Base-by-base conservation (phyloP, 2,329 filamentous ascomycete genomes). In the Venturia effusa region DNA sequence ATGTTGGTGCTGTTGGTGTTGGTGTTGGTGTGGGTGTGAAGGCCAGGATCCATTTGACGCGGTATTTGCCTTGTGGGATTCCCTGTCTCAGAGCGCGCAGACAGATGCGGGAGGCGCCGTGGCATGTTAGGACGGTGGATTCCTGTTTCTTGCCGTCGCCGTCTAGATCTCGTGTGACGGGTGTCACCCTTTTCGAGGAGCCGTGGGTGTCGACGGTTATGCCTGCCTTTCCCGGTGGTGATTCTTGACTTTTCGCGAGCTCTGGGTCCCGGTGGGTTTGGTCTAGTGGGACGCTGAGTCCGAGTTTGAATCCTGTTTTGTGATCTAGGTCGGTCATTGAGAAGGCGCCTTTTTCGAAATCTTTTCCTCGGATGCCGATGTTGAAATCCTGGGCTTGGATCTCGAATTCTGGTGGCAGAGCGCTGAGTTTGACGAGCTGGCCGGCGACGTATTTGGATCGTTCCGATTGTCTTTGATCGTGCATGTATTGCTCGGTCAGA, bases 401-500 rank as follows among this genome's bases (percentile, higher is more conserved):
- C 61, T 72, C 71, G 65, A 76, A 76, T 37, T 68, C 68, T 0
- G 74, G 73, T 0, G 74, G 74, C 1, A 75, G 67, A 0, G 73
- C 71, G 1, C 70, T 72, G 1, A 75, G 70, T 60, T 75, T 74
- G 1, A 72, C 71, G 70, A 76, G 70, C 17, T 73, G 66, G 59
- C 72, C 69, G 24, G 71, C 72, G n/a, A 76, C 70, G 27, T 72
- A 65, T 11, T 67, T 66, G 1, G 74, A 72, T 1, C 64, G 63
- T 0, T 69, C 68, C 1, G 73, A 64, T 64, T 76, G 74, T 30
- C 71, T 68, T 2, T 69, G 69, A 55, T 75, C 74, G 45, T 69
- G 67, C 74, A 76, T 75, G 67, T 75, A 75, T 63, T 74, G 72
- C 64, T 74, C 71, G 1, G 74, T 75, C 19, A 75, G 66, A 3